Evolutionary conservation across 805 yeast species (phyloP), one percentile per base, ranked within the genome.

Genomic region (Metschnikowia kofuensis): DNA sequence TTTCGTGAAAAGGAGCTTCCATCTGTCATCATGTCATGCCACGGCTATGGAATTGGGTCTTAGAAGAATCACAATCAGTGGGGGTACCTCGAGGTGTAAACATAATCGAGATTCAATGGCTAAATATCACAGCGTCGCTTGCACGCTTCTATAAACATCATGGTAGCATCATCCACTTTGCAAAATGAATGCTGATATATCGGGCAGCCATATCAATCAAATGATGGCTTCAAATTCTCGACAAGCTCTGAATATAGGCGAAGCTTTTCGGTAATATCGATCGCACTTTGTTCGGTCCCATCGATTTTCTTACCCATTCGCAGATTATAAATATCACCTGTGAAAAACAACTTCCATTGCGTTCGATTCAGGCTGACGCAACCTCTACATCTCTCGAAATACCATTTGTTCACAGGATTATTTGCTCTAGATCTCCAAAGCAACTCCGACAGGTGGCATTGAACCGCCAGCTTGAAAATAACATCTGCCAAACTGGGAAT

Each of bases 341-440:
- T 68, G 55, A 64, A 73, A 47, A 70, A 73, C 2, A 70, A 56
- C 51, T 69, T 72, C 77, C 77, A 73, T 30, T 62, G 65, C 6
- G 75, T 68, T 5, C 60, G 66, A 0, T 65, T 61, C 9, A 55
- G 50, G 31, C 69, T 65, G 38, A 83, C 61, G 28, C 85, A 83
- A 0, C 96, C 96, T 14, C 76, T 70, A 37, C 96, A 85, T 53
- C 99, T 75, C 61, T 94, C 97, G 66, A 92, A 94, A 63, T 92
- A 92, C 99, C 99, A 94, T 62, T 90, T 90, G 70, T 94, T 94
- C 7, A 94, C 97, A 0, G 97, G 96, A 65, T 94, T 94, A 47
- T 70, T 79, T 49, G 78, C 78, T 40, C 96, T 73, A 1, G 98
- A 92, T 59, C 99, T 79, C 99, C 99, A 94, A 1, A 94, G 69